Base-by-base conservation (phyloP, 345 rosid genomes). In the Ceriops zippeliana region DNA sequence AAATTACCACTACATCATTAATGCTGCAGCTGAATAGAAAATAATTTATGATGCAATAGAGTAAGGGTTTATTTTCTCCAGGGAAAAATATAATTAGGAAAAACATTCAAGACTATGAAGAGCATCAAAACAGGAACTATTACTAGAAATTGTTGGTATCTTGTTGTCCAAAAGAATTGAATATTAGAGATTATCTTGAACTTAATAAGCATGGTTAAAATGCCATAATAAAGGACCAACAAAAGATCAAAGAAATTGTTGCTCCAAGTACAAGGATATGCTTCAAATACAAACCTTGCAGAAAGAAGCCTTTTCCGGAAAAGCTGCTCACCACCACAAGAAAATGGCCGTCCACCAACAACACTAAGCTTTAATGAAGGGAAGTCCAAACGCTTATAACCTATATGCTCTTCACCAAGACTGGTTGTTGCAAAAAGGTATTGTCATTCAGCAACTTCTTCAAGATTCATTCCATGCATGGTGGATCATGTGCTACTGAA, bases 341-440 rank as follows among this genome's bases (percentile, higher is more conserved):
- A 90, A 89, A 93, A 90, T 70, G 97, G 98, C 52, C 93, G 85
- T 67, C 93, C 98, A 76, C 98, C 98, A 65, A 87, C 87, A 74
- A 89, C 60, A 69, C 90, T 90, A 75, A 90, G 83, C 80, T 93
- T 90, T 27, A 79, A 57, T 8, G 64, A 38, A 61, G 91, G 89
- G 69, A 86, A 90, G 77, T 90, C 98, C 76, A 86, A 56, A 73
- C 85, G 91, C 56, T 66, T 65, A 71, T 89, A 90, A 65, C 88
- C 93, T 69, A 89, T 86, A 69, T 93, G 98, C 66, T 85, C 90
- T 30, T 82, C 83, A 15, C 97, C 93, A 70, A 93, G 92, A 81
- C 98, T 93, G 82, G 37, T 69, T 61, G 70, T 58, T 57, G 68
- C 63, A 76, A 62, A 75, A 74, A 20, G 34, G 52, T 42, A 63